phyloP scores from a whole-genome alignment of 306 rosid species.

The Hippophae gyantsensis region DNA sequence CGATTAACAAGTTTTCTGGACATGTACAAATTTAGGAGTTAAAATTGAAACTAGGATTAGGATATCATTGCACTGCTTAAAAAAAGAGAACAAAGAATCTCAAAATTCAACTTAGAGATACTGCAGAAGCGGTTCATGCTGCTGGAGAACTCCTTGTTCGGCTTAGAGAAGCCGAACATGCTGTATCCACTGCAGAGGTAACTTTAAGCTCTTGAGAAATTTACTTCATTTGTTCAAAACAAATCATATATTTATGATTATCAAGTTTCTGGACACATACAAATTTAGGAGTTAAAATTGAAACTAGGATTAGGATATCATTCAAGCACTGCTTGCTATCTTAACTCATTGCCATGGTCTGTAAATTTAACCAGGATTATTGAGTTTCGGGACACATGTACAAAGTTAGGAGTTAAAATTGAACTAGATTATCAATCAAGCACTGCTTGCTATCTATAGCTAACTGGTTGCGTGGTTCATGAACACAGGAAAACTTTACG shows the following conservation, averaged over 20 bases:
- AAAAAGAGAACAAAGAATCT: conserved; percentile 76
- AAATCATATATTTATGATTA: not conserved
- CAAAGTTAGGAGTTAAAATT: too few relatives aligned
- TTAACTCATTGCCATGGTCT: too few relatives aligned
- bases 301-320: too few relatives aligned
- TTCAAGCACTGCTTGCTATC: conserved; percentile 9
- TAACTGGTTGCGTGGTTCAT: not conserved
- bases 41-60: too few relatives aligned
- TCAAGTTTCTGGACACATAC: too few relatives aligned
- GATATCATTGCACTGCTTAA: conserved; percentile 18
- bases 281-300: too few relatives aligned
- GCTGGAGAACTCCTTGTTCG: conserved; percentile 95
- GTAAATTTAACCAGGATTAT: not conserved
- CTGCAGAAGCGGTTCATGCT: conserved; percentile 98
- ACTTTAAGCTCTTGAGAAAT: not conserved
- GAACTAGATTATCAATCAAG: too few relatives aligned
- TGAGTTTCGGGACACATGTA: too few relatives aligned
- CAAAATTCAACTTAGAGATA: conserved; percentile 80
- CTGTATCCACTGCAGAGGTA: conserved; percentile 77
- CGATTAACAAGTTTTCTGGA: not conserved
- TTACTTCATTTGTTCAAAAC: not conserved
- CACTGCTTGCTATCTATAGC: too few relatives aligned
- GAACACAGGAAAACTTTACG: conserved; percentile 52
- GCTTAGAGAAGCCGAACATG: conserved; percentile 88
- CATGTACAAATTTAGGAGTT: too few relatives aligned